Evolutionary conservation across 2,329 filamentous ascomycete genomes (phyloP).

Genomic region (Xylariaceae sp.): DNA sequence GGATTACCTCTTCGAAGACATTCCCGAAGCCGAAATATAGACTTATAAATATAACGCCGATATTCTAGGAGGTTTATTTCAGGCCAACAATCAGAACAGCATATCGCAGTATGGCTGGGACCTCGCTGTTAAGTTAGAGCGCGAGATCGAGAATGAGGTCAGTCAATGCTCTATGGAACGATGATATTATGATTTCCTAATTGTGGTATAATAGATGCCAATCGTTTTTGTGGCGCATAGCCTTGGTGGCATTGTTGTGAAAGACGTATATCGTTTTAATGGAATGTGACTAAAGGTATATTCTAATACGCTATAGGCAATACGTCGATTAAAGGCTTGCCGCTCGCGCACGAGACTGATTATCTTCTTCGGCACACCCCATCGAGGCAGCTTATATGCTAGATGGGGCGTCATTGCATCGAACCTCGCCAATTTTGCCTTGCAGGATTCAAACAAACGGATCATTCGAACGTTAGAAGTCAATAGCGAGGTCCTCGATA

Average conservation of each 20-base stretch:
- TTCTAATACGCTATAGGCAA: slow-evolving; percentile 23
- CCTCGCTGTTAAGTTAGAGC: neutral
- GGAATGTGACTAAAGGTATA: no score
- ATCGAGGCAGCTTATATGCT: slow-evolving; percentile 32
- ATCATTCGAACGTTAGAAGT: slow-evolving; percentile 31
- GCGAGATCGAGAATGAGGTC: neutral
- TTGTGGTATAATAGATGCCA: slow-evolving; percentile 24
- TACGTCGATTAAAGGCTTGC: slow-evolving; percentile 26
- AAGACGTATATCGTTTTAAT: slow-evolving; percentile 28
- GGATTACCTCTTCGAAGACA: neutral
- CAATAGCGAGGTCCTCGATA: slow-evolving; percentile 35
- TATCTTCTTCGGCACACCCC: slow-evolving; percentile 40
- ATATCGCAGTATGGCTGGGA: neutral
- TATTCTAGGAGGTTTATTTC: neutral
- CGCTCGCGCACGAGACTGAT: slow-evolving; percentile 29
- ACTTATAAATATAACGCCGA: neutral
- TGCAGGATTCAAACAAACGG: slow-evolving; percentile 34
- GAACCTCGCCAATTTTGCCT: slow-evolving; percentile 30
- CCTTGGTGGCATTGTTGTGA: slow-evolving; percentile 36
- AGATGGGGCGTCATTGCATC: slow-evolving; percentile 33
- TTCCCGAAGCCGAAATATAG: neutral
- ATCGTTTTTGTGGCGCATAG: slow-evolving; percentile 36
- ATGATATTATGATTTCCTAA: neutral
- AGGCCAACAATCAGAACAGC: neutral
- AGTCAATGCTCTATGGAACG: neutral